Evolutionary conservation across 108 stramenopile species (phyloP), one percentile per base, ranked within the genome.

Genomic region (Pseudonitzschia multistriata): DNA sequence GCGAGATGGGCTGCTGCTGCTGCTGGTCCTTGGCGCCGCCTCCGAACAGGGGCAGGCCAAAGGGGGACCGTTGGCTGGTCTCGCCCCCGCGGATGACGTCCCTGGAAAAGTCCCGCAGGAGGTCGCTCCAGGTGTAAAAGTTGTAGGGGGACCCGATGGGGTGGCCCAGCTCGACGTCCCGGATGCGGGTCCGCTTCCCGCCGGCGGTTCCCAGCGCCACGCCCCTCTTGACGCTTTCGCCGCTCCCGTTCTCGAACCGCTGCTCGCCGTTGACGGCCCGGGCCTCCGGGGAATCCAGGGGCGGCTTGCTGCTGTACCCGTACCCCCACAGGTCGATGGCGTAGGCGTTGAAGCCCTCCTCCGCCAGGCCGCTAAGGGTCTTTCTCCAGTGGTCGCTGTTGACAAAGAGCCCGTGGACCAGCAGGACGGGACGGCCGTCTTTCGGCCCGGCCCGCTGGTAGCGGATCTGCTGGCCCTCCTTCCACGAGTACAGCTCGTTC

Each of bases 91-190:
- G 33, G 28, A 95, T 75, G 19, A 96, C 70, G 37, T 92, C 83
- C 19, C 73, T 74, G 13, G 70, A 79, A 77, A 93, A 96, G 57
- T 91, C 90, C 0, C 76, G 65, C 34, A 95, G 64, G 50, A 92
- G 85, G 37, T 94, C 85, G 29, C 85, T 74, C 96, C 96, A 97
- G 4, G 91, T 97, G 61, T 87, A 95, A 68, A 97, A 97, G 61
- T 95, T 94, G 81, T 95, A 97, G 24, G 88, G 85, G 59, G 81
- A 83, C 0, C 66, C 21, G 1, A 81, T 62, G 13, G 92, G 92
- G 79, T 93, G 92, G 11, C 79, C 61, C 49, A 90, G 68, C 5
- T 91, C 90, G 39, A 93, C 78, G 48, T 79, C 66, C 2, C 68
- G 59, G 3, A 81, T 73, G 30, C 89, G 72, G 8, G 62, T 56